Evolutionary conservation across 352 stramenopile species (phyloP).

Genomic region (Lagenidium giganteum): DNA sequence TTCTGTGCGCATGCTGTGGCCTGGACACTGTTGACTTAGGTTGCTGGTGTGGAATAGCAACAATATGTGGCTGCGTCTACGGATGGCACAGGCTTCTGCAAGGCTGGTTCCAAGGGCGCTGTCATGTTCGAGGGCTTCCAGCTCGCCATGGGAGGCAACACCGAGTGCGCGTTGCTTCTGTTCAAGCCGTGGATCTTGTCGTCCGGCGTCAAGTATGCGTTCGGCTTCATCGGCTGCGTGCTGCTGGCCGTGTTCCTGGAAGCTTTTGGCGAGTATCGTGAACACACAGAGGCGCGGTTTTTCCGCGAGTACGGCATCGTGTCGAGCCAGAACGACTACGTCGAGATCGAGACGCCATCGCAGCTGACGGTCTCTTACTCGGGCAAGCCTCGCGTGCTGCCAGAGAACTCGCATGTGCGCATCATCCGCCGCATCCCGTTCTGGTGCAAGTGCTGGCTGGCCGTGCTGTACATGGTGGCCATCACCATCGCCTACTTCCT

Average conservation of each 20-base stretch:
- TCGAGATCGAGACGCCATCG: slow-evolving; percentile 35
- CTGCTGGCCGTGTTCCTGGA: slow-evolving; percentile 65
- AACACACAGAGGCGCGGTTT: slow-evolving; percentile 35
- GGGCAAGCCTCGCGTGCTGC: neutral
- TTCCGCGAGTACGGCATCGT: slow-evolving; percentile 49
- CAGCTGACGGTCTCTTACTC: neutral
- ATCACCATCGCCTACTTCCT: slow-evolving; percentile 74
- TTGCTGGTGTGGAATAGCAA: too few species aligned
- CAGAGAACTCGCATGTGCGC: slow-evolving; percentile 20
- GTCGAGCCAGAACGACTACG: slow-evolving; percentile 52
- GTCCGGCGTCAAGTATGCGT: slow-evolving; percentile 61
- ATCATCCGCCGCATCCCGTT: slow-evolving; percentile 53
- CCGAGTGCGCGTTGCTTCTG: slow-evolving; percentile 63
- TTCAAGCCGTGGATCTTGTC: slow-evolving; percentile 79
- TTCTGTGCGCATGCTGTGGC: slow-evolving; percentile 2
- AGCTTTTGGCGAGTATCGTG: slow-evolving; percentile 50
- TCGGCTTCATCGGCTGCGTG: slow-evolving; percentile 71
- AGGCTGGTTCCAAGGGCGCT: slow-evolving; percentile 45
- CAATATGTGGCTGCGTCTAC: slow-evolving; percentile 32
- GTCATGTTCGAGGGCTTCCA: slow-evolving; percentile 87
- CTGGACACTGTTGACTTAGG: neutral
- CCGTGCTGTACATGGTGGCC: slow-evolving; percentile 70
- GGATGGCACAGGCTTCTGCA: slow-evolving; percentile 43
- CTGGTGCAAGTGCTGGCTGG: slow-evolving; percentile 61
- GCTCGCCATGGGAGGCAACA: slow-evolving; percentile 48